Conservation (phyloP, 2,329 filamentous ascomycete genomes). For the Colletotrichum tropicale region DNA sequence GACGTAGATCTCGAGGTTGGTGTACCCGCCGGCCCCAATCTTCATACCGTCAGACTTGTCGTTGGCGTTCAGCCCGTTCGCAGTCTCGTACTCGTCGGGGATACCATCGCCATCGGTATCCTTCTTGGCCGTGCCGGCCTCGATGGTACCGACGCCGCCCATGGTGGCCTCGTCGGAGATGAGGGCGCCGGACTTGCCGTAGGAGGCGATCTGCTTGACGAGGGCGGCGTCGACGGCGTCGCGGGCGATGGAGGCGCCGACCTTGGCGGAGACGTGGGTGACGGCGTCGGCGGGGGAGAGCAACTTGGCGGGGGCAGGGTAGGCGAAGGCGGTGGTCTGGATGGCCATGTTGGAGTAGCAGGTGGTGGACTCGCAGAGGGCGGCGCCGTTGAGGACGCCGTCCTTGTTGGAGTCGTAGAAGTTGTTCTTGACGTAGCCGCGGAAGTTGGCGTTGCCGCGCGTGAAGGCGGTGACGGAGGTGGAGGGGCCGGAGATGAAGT, state of each 20-base stretch:
- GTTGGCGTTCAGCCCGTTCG: slow-evolving; percentile 43
- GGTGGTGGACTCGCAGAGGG: slow-evolving; percentile 42
- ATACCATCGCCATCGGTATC: slow-evolving; percentile 56
- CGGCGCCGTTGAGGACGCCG: slow-evolving; percentile 51
- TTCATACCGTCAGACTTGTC: slow-evolving; percentile 44
- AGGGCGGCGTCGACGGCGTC: slow-evolving; percentile 48
- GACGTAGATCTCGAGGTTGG: slow-evolving; percentile 54
- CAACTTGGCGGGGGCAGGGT: slow-evolving; percentile 44
- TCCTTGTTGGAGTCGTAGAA: slow-evolving; percentile 56
- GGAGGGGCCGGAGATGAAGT: slow-evolving; percentile 59
- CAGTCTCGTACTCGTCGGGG: slow-evolving; percentile 50
- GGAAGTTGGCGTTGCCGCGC: slow-evolving; percentile 58
- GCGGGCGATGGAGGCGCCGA: slow-evolving; percentile 46
- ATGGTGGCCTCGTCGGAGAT: slow-evolving; percentile 51
- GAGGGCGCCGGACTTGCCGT: slow-evolving; percentile 45
- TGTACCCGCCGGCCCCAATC: slow-evolving; percentile 45
- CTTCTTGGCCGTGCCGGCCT: slow-evolving; percentile 37
- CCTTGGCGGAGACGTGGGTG: slow-evolving; percentile 39
- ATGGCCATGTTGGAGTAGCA: slow-evolving; percentile 54
- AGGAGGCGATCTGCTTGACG: slow-evolving; percentile 47
- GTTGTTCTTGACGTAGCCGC: slow-evolving; percentile 56
- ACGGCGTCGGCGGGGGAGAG: slow-evolving; percentile 44
- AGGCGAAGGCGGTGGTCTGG: slow-evolving; percentile 40
- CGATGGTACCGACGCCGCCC: slow-evolving; percentile 42
- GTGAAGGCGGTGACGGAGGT: slow-evolving; percentile 56